Conservation (phyloP, 306 rosid genomes). For the Betula pendula region DNA sequence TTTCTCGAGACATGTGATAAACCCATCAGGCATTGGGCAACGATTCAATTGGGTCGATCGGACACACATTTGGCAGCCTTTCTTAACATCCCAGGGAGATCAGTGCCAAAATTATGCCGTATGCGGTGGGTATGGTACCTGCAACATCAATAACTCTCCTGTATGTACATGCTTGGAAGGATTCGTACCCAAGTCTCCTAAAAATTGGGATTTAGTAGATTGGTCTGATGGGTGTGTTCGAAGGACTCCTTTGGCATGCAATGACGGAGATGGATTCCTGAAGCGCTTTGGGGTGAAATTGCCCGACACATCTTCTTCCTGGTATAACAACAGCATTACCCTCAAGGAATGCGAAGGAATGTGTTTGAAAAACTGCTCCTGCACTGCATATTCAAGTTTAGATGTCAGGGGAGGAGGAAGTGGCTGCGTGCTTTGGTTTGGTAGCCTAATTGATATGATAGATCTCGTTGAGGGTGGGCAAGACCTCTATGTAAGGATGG, state of each 20-base stretch:
- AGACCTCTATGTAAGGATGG: conserved; percentile 11
- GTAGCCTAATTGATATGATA: conserved; percentile 31
- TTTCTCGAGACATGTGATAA: conserved; percentile 19
- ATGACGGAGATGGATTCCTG: conserved; percentile 16
- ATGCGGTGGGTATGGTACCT: conserved; percentile 25
- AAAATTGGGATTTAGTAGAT: background rate
- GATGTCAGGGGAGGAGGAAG: conserved; percentile 25
- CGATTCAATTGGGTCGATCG: conserved; percentile 24
- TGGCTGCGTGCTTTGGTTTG: conserved; percentile 43
- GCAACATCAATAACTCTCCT: conserved; percentile 3
- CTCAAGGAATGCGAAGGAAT: conserved; percentile 28
- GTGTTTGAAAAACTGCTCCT: conserved; percentile 37
- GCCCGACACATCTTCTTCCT: conserved; percentile 39
- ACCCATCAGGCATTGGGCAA: conserved; percentile 4
- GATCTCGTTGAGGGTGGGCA: conserved; percentile 26
- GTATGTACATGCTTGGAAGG: conserved; percentile 29
- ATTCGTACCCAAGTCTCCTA: conserved; percentile 9
- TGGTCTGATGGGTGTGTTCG: conserved; percentile 31
- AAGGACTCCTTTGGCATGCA: conserved; percentile 19
- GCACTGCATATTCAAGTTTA: conserved; percentile 33
- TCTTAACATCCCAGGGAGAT: background rate
- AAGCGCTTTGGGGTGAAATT: conserved; percentile 12
- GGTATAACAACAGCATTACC: conserved; percentile 23
- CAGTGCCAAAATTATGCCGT: conserved; percentile 31
- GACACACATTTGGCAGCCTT: conserved; percentile 22